A percentile compares a stretch with the other conserved stretches of the same genome.
Evolutionary conservation across 345 rosid genomes (phyloP).

Genomic region (Eucalyptus sp.): DNA sequence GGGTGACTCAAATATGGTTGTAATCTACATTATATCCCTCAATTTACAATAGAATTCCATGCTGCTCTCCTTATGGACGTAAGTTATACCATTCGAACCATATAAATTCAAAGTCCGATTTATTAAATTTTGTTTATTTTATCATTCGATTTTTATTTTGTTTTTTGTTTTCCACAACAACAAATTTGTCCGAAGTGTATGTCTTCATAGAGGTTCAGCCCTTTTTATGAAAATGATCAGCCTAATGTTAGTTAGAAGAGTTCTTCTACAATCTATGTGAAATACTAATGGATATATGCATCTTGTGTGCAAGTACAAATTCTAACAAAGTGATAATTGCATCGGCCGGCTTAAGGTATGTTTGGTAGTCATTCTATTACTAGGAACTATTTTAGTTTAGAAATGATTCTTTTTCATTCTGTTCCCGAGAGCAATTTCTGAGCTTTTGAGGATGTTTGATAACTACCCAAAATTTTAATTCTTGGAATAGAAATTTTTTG

Average conservation of each 20-base stretch:
- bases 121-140: too few relatives aligned
- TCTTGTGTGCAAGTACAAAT: neutral
- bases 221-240: neutral
- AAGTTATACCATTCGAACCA: fast-evolving
- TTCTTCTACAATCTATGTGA: neutral
- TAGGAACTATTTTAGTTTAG: too few relatives aligned
- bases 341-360: neutral
- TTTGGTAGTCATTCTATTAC: too few relatives aligned
- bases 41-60: too few relatives aligned
- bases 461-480: too few relatives aligned
- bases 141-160: too few relatives aligned
- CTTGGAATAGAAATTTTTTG: too few relatives aligned
- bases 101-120: fast-evolving
- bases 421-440: fast-evolving
- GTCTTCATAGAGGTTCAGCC: neutral
- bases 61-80: fast-evolving
- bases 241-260: neutral
- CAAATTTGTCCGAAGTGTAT: neutral
- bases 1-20: neutral
- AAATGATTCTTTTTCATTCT: too few relatives aligned
- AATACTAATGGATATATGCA: neutral
- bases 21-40: neutral
- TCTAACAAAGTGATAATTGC: neutral
- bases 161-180: neutral
- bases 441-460: too few relatives aligned